Base-by-base conservation (phyloP, 78 protist genomes). In the Dictyostelium discoideum region DNA sequence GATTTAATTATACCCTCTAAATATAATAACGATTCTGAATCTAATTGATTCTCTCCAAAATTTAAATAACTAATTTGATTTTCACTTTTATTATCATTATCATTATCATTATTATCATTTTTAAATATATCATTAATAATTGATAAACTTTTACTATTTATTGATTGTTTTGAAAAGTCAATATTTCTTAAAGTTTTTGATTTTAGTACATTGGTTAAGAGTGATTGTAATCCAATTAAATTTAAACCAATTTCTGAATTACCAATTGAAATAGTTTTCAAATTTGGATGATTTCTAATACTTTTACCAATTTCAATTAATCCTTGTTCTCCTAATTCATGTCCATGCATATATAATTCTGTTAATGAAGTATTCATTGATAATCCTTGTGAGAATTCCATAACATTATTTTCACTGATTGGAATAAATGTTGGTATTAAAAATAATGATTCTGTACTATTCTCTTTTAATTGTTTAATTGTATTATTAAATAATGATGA, bases 221-320 rank as follows among this genome's bases (percentile, higher is more conserved):
- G 37, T 26, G 8, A 11, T 14, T n/a, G 2, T 7, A 90, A 72
- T 81, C 84, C 83, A 0, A 42, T 48, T 29, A 37, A 65, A 46
- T 82, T 77, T 18, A n/a, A 29, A 24, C 93, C 94, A 67, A 90
- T 82, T 4, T 46, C 67, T 32, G 80, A 44, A 69, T 54, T 85
- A 57, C 94, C 94, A 46, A 90, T 54, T 39, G 94, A 90, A 14
- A 90, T 78, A 0, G 26, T n/a, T 48, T 63, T 82, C 63, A 90
- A 48, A 29, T 20, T 29, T 26, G 37, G 18, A 18, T 90, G 94
- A 22, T 63, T n/a, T 46, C 46, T 69, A 42, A 90, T 80, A 18
- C 82, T 77, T 37, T 46, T 72, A 9, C 94, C 84, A 80, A 90
- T 73, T 48, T 63, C 39, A 32, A 60, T 72, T 9, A 48, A 60